Percentiles rank a stretch among this genome's conserved stretches.
phyloP scores from a whole-genome alignment of 208 protist species.

The Trichomonas gallinae region DNA sequence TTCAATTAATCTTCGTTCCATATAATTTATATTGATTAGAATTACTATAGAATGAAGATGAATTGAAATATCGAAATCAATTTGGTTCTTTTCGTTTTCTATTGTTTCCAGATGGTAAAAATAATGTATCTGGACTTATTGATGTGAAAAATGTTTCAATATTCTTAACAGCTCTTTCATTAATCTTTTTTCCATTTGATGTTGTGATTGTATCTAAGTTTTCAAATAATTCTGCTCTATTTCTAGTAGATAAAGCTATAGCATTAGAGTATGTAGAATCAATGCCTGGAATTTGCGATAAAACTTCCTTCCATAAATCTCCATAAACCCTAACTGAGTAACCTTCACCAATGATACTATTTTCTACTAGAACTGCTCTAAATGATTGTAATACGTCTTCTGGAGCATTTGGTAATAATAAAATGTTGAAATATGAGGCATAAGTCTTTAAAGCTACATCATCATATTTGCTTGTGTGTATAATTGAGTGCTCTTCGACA shows the following conservation, averaged over 20 bases:
- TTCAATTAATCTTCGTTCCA: too few relatives aligned
- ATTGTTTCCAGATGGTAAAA: background rate
- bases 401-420: background rate
- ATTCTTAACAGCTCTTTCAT: background rate
- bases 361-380: background rate
- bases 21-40: too few relatives aligned
- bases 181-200: background rate
- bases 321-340: background rate
- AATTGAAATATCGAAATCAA: too few relatives aligned
- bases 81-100: background rate
- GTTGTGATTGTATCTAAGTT: background rate
- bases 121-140: background rate
- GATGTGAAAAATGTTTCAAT: background rate
- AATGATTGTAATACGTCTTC: background rate
- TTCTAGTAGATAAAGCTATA: background rate
- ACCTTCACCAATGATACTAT: constrained; percentile 7
- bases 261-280: background rate
- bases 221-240: background rate
- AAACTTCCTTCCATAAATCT: background rate
- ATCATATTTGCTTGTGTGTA: background rate
- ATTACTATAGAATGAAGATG: too few relatives aligned
- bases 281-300: background rate
- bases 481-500: background rate
- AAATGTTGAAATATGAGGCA: background rate
- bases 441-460: background rate